These are phyloP conservation scores for Fusarium poae DNA, from an alignment of 2,329 filamentous ascomycete species.

Conservation along the genomic window DNA sequence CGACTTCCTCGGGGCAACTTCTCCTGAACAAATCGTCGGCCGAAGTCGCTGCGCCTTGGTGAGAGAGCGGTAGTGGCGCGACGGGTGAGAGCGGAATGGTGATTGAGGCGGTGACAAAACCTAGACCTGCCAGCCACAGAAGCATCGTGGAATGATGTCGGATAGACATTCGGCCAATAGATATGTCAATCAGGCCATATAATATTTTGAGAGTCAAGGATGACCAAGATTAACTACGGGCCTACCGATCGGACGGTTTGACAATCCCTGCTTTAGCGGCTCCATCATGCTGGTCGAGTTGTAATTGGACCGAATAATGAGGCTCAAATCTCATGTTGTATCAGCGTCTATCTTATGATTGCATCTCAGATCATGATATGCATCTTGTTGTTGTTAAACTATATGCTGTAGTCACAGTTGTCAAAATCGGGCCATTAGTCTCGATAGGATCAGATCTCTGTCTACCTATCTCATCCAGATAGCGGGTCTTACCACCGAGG, in stretches of 20 bases:
- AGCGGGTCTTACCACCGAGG: neutral
- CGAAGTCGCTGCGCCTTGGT: slow-evolving; percentile 44
- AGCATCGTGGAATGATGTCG: slow-evolving; percentile 17
- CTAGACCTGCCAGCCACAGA: slow-evolving; percentile 25
- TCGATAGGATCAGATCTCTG: slow-evolving; percentile 2
- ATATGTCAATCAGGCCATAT: slow-evolving; percentile 2
- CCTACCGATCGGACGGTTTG: slow-evolving; percentile 28
- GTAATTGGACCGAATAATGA: slow-evolving; percentile 7
- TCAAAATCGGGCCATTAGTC: neutral
- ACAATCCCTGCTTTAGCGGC: slow-evolving; percentile 14
- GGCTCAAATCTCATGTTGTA: slow-evolving; percentile 11
- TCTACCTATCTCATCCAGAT: slow-evolving; percentile 5
- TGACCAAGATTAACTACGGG: slow-evolving; percentile 27
- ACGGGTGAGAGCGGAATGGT: slow-evolving; percentile 48
- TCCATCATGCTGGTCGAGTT: neutral
- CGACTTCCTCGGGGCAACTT: slow-evolving; percentile 54
- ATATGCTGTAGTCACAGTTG: neutral
- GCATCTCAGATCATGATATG: neutral
- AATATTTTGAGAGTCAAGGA: neutral
- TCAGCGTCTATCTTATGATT: neutral
- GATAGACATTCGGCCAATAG: slow-evolving; percentile 4
- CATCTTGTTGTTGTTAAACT: no score
- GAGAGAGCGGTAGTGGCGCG: slow-evolving; percentile 46
- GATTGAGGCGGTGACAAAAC: slow-evolving; percentile 43
- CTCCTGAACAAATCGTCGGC: slow-evolving; percentile 49